A percentile compares a stretch with the other conserved stretches of the same genome.
phyloP scores from a whole-genome alignment of 2,329 filamentous ascomycete genomes.

The Dendrostoma leiphaemia region DNA sequence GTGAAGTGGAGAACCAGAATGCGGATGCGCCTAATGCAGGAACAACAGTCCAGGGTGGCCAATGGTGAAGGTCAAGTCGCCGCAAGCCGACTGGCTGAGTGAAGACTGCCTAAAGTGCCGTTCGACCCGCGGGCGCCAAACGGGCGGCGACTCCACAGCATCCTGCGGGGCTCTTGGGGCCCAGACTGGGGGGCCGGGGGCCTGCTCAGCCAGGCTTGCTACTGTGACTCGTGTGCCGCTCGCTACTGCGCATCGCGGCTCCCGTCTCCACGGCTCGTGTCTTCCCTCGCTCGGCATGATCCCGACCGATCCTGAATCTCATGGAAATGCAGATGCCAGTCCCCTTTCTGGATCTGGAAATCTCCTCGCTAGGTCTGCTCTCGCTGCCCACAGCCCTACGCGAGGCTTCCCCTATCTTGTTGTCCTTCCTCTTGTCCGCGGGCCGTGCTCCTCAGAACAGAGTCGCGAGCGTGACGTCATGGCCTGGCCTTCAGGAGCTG shows the following conservation, averaged over 20 bases:
- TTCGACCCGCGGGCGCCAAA: background rate
- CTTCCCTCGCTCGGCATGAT: no score
- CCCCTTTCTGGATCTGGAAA: no score
- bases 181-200: no score
- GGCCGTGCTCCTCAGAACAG: background rate
- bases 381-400: background rate
- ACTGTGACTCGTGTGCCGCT: no score
- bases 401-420: background rate
- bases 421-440: background rate
- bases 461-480: constrained; percentile 13
- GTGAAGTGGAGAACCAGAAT: background rate
- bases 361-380: background rate
- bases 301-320: no score
- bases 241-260: no score
- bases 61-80: background rate
- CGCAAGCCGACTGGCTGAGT: background rate
- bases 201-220: no score
- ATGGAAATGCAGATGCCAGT: no score
- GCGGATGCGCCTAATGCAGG: background rate
- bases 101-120: background rate
- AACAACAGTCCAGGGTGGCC: background rate
- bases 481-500: constrained; percentile 2
- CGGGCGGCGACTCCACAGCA: background rate
- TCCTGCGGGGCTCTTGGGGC: constrained; percentile 3
- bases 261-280: no score